Percentiles rank a stretch among this genome's conserved stretches.
Conservation (phyloP, 176 grass and related monocot genomes). For the Oryza glumipatula region DNA sequence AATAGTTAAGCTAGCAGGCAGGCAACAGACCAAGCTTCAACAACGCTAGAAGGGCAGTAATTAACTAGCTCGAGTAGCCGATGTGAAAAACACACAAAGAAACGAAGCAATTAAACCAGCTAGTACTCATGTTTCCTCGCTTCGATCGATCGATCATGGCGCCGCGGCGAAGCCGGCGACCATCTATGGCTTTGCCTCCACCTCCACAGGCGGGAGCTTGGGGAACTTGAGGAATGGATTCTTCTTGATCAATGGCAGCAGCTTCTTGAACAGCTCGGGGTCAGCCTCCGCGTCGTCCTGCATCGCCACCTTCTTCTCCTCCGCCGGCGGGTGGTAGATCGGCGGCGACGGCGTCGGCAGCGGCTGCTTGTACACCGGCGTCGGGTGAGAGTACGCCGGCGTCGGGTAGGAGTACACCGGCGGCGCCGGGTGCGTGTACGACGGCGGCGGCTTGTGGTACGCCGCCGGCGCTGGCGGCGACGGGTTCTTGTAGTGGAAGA, state of each 20-base stretch:
- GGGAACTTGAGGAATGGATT: constrained; percentile 30
- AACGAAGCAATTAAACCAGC: background rate
- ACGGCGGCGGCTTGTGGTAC: background rate
- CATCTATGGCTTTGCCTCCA: constrained; percentile 25
- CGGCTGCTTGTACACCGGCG: too few relatives aligned
- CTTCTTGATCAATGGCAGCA: constrained; percentile 48
- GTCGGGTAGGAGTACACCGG: background rate
- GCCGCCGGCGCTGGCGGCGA: background rate
- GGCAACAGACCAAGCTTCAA: background rate
- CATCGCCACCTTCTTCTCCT: constrained; percentile 22
- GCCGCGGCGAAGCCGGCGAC: background rate
- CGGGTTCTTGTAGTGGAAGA: constrained; percentile 26
- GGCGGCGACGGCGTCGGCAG: constrained; percentile 1
- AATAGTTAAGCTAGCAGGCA: background rate
- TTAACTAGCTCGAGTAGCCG: background rate
- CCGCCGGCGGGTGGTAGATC: constrained; percentile 42
- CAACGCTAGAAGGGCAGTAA: background rate
- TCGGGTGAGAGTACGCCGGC: constrained; percentile 3
- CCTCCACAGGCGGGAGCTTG: constrained; percentile 19
- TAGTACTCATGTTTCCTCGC: background rate
- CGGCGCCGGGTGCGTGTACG: constrained; percentile 5
- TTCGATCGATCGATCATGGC: background rate
- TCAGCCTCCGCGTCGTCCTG: constrained; percentile 24
- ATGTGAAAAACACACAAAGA: background rate
- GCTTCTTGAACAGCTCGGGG: constrained; percentile 43